Conservation (phyloP, 176 grass and related monocot genomes). For the Triticum dicoccoides region DNA sequence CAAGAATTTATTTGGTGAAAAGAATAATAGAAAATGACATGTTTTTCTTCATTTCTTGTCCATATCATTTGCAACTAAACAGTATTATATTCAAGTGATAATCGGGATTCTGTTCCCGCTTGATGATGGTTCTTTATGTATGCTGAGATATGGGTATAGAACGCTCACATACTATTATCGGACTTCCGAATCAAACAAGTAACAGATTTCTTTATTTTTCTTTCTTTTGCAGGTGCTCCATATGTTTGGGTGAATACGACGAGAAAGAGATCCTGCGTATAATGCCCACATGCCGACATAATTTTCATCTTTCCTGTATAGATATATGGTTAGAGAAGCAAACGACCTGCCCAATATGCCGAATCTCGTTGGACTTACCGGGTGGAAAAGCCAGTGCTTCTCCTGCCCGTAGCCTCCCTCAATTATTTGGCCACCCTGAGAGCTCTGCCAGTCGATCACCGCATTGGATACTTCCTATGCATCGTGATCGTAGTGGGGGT, state of each 20-base stretch:
- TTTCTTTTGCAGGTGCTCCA: constrained; percentile 69
- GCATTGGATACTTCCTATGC: constrained; percentile 58
- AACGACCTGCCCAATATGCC: constrained; percentile 86
- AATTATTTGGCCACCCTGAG: constrained; percentile 26
- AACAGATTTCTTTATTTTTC: not conserved
- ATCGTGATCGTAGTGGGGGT: constrained; percentile 40
- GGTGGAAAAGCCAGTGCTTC: constrained; percentile 48
- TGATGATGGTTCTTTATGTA: constrained; percentile 5
- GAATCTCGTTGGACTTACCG: constrained; percentile 60
- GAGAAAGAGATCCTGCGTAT: constrained; percentile 88
- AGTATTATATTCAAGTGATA: not conserved
- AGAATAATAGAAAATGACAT: not conserved
- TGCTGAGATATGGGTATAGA: not conserved
- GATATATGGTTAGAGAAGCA: constrained; percentile 91
- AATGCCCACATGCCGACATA: constrained; percentile 79
- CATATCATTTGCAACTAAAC: not conserved
- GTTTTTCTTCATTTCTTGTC: constrained; percentile 10
- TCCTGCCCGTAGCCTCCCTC: constrained; percentile 37
- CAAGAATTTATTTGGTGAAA: not conserved
- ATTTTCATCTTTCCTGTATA: constrained; percentile 87
- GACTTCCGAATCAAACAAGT: not conserved
- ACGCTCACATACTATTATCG: not conserved
- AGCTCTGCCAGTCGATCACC: constrained; percentile 42
- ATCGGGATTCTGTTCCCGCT: not conserved
- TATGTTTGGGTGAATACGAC: constrained; percentile 92